Percentiles rank a stretch among this genome's conserved stretches.
These are phyloP conservation scores for Tilletia caries DNA, from an alignment of 1,284 basidiomycete genomes.

Conservation along the genomic window DNA sequence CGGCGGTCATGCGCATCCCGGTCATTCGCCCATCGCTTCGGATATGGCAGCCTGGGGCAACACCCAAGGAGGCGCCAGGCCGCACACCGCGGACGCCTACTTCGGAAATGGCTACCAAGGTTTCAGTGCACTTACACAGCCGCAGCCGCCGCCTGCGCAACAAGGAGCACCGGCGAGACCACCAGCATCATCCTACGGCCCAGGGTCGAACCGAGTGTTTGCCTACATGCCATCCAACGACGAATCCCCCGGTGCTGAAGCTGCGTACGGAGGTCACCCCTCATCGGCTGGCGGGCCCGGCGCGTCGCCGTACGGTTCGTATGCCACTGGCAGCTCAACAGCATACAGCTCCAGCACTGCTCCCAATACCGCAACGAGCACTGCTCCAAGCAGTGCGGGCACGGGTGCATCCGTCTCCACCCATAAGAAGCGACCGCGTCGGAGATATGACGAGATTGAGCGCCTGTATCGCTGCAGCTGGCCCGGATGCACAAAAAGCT, in stretches of 20 bases:
- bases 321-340: constrained; percentile 15
- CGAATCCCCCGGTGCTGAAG: constrained; percentile 15
- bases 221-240: constrained; percentile 33
- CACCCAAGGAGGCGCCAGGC: constrained; percentile 33
- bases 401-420: background rate
- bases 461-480: constrained; percentile 80
- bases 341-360: constrained; percentile 13
- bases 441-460: constrained; percentile 64
- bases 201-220: constrained; percentile 22
- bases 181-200: background rate
- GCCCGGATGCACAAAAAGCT: constrained; percentile 76
- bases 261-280: background rate
- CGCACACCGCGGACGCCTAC: constrained; percentile 44
- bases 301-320: background rate
- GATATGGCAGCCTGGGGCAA: constrained; percentile 40
- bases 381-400: constrained; percentile 15
- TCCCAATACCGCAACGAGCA: constrained; percentile 10
- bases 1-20: no score
- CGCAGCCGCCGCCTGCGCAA: background rate
- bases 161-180: background rate
- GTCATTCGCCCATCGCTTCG: constrained; percentile 17
- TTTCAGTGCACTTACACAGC: background rate
- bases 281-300: background rate
- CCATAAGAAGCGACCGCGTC: constrained; percentile 40
- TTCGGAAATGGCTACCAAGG: constrained; percentile 24